Conservation (phyloP, 768 basidiomycete genomes). For the Kwoniella sp. region DNA sequence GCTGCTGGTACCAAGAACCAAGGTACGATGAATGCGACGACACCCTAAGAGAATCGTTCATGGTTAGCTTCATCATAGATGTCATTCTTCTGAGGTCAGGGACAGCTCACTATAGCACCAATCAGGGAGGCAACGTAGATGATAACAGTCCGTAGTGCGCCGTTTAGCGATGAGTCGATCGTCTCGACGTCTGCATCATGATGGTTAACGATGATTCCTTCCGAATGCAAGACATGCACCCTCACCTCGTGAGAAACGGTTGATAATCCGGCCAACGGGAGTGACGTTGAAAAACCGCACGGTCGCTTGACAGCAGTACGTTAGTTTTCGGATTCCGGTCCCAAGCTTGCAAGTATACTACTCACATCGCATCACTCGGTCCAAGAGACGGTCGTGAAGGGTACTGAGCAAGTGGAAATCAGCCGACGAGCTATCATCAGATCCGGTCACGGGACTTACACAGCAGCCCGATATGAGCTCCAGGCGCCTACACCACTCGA, state of each 20-base stretch:
- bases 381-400: conserved; percentile 48
- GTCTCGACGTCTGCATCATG: conserved; percentile 67
- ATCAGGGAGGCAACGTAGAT: conserved; percentile 74
- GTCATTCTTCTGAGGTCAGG: background rate
- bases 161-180: conserved; percentile 69
- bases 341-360: background rate
- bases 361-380: conserved; percentile 40
- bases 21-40: conserved; percentile 67
- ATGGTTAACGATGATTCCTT: conserved; percentile 1
- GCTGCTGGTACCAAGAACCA: conserved; percentile 76
- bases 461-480: conserved; percentile 43
- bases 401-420: too few relatives aligned
- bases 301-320: too few relatives aligned
- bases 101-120: conserved; percentile 70
- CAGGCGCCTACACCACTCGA: conserved; percentile 36
- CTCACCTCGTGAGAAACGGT: conserved; percentile 69
- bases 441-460: conserved; percentile 34
- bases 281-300: conserved; percentile 52
- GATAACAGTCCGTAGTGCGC: conserved; percentile 67
- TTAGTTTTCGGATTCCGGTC: too few relatives aligned
- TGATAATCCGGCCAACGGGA: conserved; percentile 73
- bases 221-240: too few relatives aligned
- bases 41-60: conserved; percentile 13
- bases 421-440: too few relatives aligned
- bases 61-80: background rate